Conservation (phyloP, 345 rosid species). For the Pseudoturritis turrita region DNA sequence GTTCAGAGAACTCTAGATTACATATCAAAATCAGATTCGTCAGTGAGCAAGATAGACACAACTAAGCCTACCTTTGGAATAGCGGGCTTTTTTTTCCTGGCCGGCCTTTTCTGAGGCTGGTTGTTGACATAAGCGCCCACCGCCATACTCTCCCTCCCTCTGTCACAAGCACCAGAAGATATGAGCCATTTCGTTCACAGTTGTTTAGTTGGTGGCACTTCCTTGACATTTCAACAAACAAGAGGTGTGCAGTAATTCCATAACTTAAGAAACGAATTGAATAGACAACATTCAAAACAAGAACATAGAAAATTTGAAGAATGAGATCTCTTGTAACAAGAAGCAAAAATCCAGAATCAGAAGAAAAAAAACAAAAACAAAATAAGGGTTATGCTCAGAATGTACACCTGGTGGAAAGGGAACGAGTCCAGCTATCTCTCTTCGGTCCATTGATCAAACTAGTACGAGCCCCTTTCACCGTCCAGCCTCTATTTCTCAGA, state of each 20-base stretch:
- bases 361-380: not conserved
- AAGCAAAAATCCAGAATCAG: not conserved
- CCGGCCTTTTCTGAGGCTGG: conserved; percentile 49
- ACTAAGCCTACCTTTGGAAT: conserved; percentile 51
- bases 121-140: conserved; percentile 47
- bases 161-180: conserved; percentile 31
- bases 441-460: conserved; percentile 46
- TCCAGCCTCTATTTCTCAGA: conserved; percentile 25
- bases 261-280: not conserved
- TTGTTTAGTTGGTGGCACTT: not conserved
- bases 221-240: conserved; percentile 20
- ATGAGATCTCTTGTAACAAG: not conserved
- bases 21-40: not conserved
- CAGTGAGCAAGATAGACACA: not conserved
- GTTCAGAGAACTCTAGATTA: not conserved
- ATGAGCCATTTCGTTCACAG: not conserved
- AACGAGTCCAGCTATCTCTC: conserved; percentile 87
- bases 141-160: conserved; percentile 93
- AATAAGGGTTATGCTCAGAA: not conserved
- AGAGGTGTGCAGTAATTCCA: not conserved
- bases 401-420: conserved; percentile 80
- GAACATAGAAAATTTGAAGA: not conserved
- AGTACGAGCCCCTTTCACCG: conserved; percentile 36
- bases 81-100: conserved; percentile 60
- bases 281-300: not conserved